phyloP scores from a whole-genome alignment of 768 basidiomycete species.

The Xerocomellus intermedius region DNA sequence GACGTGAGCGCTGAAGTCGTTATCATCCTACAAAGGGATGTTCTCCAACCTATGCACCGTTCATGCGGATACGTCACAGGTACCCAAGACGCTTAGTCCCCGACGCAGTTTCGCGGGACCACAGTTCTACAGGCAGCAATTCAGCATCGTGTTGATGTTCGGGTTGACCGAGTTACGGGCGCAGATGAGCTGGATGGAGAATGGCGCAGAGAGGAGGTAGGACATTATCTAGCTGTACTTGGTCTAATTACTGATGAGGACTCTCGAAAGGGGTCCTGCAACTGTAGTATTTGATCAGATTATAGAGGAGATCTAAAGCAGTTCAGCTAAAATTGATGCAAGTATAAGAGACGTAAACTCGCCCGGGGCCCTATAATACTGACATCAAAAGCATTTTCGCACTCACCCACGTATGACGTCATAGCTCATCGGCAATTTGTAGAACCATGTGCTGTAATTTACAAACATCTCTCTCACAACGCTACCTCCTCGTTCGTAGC shows the following conservation, averaged over 20 bases:
- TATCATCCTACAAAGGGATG: conserved; percentile 20
- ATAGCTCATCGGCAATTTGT: neutral
- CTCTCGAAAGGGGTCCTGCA: conserved; percentile 28
- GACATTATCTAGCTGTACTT: neutral
- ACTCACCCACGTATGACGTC: too few species aligned
- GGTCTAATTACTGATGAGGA: neutral
- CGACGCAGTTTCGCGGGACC: conserved; percentile 29
- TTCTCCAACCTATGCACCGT: conserved; percentile 25
- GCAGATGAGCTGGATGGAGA: conserved; percentile 44
- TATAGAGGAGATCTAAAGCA: conserved; percentile 25
- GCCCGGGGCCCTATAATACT: neutral
- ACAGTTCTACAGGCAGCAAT: conserved; percentile 33
- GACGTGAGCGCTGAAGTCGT: neutral
- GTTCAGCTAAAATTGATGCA: too few species aligned
- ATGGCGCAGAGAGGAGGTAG: conserved; percentile 27
- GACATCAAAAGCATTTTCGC: neutral
- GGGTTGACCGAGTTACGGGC: conserved; percentile 49
- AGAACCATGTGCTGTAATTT: neutral
- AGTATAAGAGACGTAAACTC: too few species aligned
- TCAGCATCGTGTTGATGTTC: conserved; percentile 42
- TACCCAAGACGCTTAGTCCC: conserved; percentile 31
- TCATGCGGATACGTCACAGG: conserved; percentile 27
- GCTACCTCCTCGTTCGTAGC: conserved; percentile 11
- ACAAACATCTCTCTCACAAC: neutral
- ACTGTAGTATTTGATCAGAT: conserved; percentile 33